Conservation (phyloP, 306 rosid genomes). For the Trifolium dubium region DNA sequence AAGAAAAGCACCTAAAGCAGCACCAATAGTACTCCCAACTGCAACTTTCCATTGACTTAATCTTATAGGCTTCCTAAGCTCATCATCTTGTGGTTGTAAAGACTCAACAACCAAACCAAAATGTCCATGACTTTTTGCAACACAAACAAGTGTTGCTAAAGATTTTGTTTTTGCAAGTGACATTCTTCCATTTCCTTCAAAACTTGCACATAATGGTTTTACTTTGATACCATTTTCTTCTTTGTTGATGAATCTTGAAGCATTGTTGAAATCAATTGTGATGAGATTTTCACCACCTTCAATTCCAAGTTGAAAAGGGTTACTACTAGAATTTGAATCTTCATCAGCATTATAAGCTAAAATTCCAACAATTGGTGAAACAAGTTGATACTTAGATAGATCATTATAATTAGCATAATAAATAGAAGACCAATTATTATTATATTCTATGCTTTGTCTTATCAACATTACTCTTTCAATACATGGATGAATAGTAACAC, state of each 20-base stretch:
- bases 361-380: constrained; percentile 81
- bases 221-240: constrained; percentile 40
- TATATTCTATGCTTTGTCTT: constrained; percentile 69
- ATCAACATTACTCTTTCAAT: constrained; percentile 85
- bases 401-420: constrained; percentile 66
- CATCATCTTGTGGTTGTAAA: constrained; percentile 40
- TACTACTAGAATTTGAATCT: constrained; percentile 53
- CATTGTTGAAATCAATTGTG: constrained; percentile 68
- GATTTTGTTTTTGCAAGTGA: constrained; percentile 62
- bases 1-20: constrained; percentile 81
- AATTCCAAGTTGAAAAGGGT: constrained; percentile 85
- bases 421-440: constrained; percentile 64
- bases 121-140: constrained; percentile 81
- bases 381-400: constrained; percentile 72
- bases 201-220: constrained; percentile 68
- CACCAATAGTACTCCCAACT: constrained; percentile 82
- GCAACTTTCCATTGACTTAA: constrained; percentile 83
- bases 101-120: constrained; percentile 79
- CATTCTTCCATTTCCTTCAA: constrained; percentile 79
- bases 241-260: constrained; percentile 44
- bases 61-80: constrained; percentile 47
- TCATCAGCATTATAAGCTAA: constrained; percentile 80
- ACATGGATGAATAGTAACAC: constrained; percentile 77
- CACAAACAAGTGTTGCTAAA: constrained; percentile 59
- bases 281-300: constrained; percentile 66